These are phyloP conservation scores for Pichia sp. DNA, from an alignment of 1,139 yeast species.

Conservation along the genomic window DNA sequence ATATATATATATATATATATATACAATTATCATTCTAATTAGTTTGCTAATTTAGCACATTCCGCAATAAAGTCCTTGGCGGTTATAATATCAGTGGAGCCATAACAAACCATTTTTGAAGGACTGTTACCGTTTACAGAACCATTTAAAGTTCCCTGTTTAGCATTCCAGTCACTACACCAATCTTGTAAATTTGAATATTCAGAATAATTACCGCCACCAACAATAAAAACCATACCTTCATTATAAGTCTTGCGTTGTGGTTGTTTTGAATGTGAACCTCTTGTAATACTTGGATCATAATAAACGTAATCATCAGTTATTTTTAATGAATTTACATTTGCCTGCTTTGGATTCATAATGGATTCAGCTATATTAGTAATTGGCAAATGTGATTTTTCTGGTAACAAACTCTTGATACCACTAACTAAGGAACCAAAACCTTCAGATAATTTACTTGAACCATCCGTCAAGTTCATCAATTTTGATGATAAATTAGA, in stretches of 20 bases:
- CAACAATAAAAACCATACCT: conserved; percentile 84
- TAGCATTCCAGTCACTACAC: conserved; percentile 38
- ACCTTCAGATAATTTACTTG: conserved; percentile 53
- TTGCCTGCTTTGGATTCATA: conserved; percentile 71
- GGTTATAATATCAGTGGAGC: conserved; percentile 75
- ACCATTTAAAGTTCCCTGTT: conserved; percentile 8
- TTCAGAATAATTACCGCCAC: conserved; percentile 94
- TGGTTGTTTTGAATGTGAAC: conserved; percentile 85
- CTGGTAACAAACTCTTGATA: conserved; percentile 80
- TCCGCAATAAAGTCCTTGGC: conserved; percentile 74
- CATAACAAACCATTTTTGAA: conserved; percentile 61
- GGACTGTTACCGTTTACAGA: conserved; percentile 3
- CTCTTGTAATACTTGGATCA: conserved; percentile 81
- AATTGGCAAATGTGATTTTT: conserved; percentile 78
- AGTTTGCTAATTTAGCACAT: conserved; percentile 43
- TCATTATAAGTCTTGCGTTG: conserved; percentile 76
- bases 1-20: not conserved
- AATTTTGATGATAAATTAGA: conserved; percentile 72
- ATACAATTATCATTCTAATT: not conserved
- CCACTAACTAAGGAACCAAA: conserved; percentile 85
- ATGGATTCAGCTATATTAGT: conserved; percentile 87
- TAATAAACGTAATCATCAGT: conserved; percentile 88
- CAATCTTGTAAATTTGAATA: conserved; percentile 92
- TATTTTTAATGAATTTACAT: conserved; percentile 52
- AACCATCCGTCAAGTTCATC: conserved; percentile 80